These are phyloP conservation scores for Acer yangbiense DNA, from an alignment of 345 rosid species.

Conservation along the genomic window DNA sequence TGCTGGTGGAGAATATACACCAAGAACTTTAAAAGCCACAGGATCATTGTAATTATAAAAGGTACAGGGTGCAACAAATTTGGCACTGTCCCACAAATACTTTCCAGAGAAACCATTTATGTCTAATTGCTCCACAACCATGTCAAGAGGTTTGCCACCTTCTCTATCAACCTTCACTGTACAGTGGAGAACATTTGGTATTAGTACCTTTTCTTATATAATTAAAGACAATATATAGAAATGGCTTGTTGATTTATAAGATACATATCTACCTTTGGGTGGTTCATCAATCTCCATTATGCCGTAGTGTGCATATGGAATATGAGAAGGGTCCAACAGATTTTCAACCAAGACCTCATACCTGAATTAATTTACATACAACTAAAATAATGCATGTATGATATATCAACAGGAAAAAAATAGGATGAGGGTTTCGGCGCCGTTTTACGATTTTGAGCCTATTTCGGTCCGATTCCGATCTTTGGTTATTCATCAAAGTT, in stretches of 20 bases:
- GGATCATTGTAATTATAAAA: slow-evolving; percentile 51
- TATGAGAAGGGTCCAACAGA: slow-evolving; percentile 92
- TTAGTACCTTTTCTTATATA: background rate
- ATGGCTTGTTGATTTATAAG: background rate
- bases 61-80: slow-evolving; percentile 73
- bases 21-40: slow-evolving; percentile 39
- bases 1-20: slow-evolving; percentile 28
- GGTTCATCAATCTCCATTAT: slow-evolving; percentile 39
- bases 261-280: slow-evolving; percentile 40
- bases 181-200: slow-evolving; percentile 1
- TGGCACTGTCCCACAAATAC: slow-evolving; percentile 59
- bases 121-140: slow-evolving; percentile 45
- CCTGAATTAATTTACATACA: slow-evolving; percentile 31
- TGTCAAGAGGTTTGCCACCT: slow-evolving; percentile 77
- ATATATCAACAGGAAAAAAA: too few relatives aligned
- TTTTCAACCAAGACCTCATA: slow-evolving; percentile 82
- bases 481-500: too few relatives aligned
- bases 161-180: slow-evolving; percentile 80
- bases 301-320: slow-evolving; percentile 91
- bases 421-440: too few relatives aligned
- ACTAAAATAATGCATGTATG: too few relatives aligned
- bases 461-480: too few relatives aligned
- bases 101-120: slow-evolving; percentile 55
- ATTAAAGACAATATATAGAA: background rate
- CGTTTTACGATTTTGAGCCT: too few relatives aligned